Base-by-base conservation (phyloP, 306 rosid genomes). In the Mimosa bimucronata region DNA sequence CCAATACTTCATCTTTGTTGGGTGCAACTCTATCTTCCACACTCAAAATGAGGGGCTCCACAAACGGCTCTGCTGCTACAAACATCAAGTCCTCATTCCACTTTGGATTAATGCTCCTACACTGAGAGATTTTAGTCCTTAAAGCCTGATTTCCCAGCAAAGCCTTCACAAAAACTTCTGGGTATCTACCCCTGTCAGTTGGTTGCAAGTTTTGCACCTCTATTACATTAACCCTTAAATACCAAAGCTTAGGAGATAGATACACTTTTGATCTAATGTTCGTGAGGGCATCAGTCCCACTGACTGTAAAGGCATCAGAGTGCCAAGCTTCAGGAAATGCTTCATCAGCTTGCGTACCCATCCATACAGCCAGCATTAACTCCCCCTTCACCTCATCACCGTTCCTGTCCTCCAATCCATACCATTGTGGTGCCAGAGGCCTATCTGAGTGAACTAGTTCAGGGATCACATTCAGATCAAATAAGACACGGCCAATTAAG, bases 321-420 rank as follows among this genome's bases (percentile, higher is more conserved):
- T 94, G 97, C 98, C 98, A 94, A 1, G 98, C 98, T 74, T 94
- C 98, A 10, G 98, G 95, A 81, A 94, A 94, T 0, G 97, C 98
- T 85, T 94, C 98, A 82, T 94, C 98, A 18, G 98, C 98, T 73
- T 94, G 98, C 26, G 97, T 94, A 23, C 98, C 98, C 97, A 92
- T 91, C 98, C 98, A 94, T 61, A 94, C 98, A 71, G 98, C 98
- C 81, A 94, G 82, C 97, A 94, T 94, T n/a, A 94, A 86, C 87
- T 94, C 98, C 61, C 97, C 98, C 77, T 57, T 92, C 2, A 69
- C 91, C 91, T 94, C 92, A 26, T 80, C 89, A 26, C 87, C 86
- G 85, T 82, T 88, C 73, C 82, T 87, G 38, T 91, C 97, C 73
- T 92, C 97, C 89, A 94, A 75, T 18, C 98, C 85, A 83, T 94